Percentiles rank a stretch among this genome's conserved stretches.
phyloP scores from a whole-genome alignment of 305 asterid species.

The Fraxinus sp. region DNA sequence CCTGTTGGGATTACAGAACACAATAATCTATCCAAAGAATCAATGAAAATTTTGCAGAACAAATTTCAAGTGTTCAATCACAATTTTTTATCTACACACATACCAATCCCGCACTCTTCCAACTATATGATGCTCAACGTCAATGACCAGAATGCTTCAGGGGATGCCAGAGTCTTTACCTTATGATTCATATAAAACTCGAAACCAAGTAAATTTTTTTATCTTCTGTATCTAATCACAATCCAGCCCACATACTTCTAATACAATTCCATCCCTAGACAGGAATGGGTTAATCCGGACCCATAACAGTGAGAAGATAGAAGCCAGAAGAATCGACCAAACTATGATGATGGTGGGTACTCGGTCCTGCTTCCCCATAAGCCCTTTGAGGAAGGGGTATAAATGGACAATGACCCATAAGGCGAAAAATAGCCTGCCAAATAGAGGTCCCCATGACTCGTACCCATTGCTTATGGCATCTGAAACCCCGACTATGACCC shows the following conservation, averaged over 20 bases:
- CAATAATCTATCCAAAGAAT: conserved; percentile 47
- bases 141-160: conserved; percentile 21
- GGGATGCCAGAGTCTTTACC: conserved; percentile 16
- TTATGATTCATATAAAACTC: conserved; percentile 25
- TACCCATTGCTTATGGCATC: conserved; percentile 88
- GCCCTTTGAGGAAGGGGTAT: conserved; percentile 92
- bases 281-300: conserved; percentile 84
- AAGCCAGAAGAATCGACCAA: conserved; percentile 93
- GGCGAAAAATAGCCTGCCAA: conserved; percentile 87
- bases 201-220: conserved; percentile 30
- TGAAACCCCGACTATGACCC: conserved; percentile 73
- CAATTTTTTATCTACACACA: conserved; percentile 61
- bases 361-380: conserved; percentile 77
- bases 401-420: conserved; percentile 91
- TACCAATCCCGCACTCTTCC: conserved; percentile 34
- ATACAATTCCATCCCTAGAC: conserved; percentile 52
- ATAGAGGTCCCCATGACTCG: conserved; percentile 92
- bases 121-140: conserved; percentile 18
- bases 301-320: conserved; percentile 84
- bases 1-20: no score
- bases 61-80: conserved; percentile 41
- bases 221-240: conserved; percentile 50
- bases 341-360: conserved; percentile 83
- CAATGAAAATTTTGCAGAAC: conserved; percentile 52
- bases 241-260: conserved; percentile 86